Conservation (phyloP, 2,329 filamentous ascomycete genomes). For the Fusarium buxicola region DNA sequence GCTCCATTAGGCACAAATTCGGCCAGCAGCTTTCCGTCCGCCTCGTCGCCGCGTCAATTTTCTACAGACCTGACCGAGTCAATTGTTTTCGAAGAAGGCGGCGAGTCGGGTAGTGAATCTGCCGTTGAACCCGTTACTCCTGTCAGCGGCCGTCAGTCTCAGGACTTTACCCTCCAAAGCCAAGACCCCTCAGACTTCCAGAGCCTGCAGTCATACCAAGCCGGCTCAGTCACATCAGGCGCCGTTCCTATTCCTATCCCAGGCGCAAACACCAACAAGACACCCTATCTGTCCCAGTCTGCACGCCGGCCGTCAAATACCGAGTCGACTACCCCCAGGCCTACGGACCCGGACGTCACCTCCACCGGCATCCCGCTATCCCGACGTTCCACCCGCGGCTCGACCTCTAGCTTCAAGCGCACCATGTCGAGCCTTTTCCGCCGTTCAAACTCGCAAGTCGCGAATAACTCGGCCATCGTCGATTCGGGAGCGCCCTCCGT, state of each 20-base stretch:
- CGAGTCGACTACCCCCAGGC: conserved; percentile 39
- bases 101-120: conserved; percentile 70
- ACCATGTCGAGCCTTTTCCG: conserved; percentile 64
- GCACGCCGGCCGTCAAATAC: conserved; percentile 34
- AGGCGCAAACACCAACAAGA: conserved; percentile 25
- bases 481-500: conserved; percentile 45
- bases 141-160: conserved; percentile 66
- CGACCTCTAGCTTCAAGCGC: conserved; percentile 59
- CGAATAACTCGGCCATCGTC: conserved; percentile 36
- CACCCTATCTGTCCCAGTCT: conserved; percentile 33
- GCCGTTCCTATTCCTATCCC: conserved; percentile 39
- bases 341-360: conserved; percentile 40
- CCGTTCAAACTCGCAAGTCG: conserved; percentile 53
- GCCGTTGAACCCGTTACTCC: conserved; percentile 71
- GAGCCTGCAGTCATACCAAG: conserved; percentile 40
- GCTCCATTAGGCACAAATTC: conserved; percentile 36
- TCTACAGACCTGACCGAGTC: conserved; percentile 63
- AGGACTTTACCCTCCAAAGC: conserved; percentile 62
- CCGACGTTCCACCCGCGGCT: conserved; percentile 57
- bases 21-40: conserved; percentile 43
- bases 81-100: conserved; percentile 65
- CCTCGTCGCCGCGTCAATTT: conserved; percentile 60
- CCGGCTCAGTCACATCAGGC: conserved; percentile 37
- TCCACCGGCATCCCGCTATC: conserved; percentile 48
- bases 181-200: conserved; percentile 53